phyloP scores from a whole-genome alignment of 2,329 filamentous ascomycete genomes.

The Fusarium beomiforme region DNA sequence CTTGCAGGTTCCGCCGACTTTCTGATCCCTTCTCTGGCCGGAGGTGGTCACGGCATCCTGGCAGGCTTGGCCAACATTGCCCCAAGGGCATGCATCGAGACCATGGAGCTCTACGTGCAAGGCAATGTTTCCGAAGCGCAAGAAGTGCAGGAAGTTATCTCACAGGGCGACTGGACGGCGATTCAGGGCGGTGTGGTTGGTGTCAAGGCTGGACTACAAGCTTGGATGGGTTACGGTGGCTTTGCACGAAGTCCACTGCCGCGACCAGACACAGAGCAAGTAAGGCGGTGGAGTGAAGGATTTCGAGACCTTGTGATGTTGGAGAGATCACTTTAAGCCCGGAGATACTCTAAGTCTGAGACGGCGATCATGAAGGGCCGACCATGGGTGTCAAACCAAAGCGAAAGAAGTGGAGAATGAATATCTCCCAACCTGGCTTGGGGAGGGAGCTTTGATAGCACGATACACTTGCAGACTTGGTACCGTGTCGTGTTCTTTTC shows the following conservation, averaged over 20 bases:
- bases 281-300: conserved; percentile 63
- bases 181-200: conserved; percentile 78
- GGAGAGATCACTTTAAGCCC: conserved; percentile 56
- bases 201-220: conserved; percentile 73
- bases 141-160: conserved; percentile 71
- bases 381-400: conserved; percentile 21
- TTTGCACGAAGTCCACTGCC: conserved; percentile 46
- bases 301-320: conserved; percentile 62
- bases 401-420: conserved; percentile 2
- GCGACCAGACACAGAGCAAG: conserved; percentile 60
- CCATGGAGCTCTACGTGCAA: conserved; percentile 67
- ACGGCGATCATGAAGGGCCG: conserved; percentile 8
- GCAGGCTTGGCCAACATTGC: conserved; percentile 78
- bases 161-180: conserved; percentile 76
- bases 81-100: conserved; percentile 71
- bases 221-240: conserved; percentile 76
- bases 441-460: conserved; percentile 10
- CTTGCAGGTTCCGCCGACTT: conserved; percentile 80
- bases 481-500: neutral
- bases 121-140: conserved; percentile 69
- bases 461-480: neutral
- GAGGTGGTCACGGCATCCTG: conserved; percentile 76
- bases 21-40: conserved; percentile 73
- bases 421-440: neutral
- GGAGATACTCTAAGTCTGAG: conserved; percentile 32